Conservation (phyloP, 345 rosid species). For the Punica granatum region DNA sequence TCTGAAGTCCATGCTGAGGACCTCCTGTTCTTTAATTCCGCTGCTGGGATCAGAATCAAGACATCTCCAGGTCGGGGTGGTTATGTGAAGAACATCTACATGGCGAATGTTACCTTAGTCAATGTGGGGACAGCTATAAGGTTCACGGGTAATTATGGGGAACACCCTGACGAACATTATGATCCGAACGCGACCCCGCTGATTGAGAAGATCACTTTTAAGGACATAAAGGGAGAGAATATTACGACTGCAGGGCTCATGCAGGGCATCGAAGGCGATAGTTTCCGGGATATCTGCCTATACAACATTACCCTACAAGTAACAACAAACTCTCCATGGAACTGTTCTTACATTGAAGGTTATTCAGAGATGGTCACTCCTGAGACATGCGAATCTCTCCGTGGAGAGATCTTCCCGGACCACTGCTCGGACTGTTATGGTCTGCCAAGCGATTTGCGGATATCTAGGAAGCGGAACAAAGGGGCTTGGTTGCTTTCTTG, state of each 20-base stretch:
- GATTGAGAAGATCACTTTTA: conserved; percentile 59
- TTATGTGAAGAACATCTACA: conserved; percentile 63
- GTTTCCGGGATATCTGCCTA: conserved; percentile 63
- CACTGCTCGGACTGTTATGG: conserved; percentile 61
- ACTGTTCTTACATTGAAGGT: conserved; percentile 68
- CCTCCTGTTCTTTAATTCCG: conserved; percentile 50
- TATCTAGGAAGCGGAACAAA: conserved; percentile 34
- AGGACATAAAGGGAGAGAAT: conserved; percentile 59
- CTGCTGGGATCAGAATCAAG: conserved; percentile 64
- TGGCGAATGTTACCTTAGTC: conserved; percentile 53
- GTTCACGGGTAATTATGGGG: conserved; percentile 65
- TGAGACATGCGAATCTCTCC: conserved; percentile 54
- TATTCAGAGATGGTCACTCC: conserved; percentile 73
- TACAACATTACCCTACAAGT: conserved; percentile 45
- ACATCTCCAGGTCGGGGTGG: conserved; percentile 94
- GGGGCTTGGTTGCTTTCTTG: conserved; percentile 54
- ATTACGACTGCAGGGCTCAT: conserved; percentile 67
- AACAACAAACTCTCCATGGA: conserved; percentile 58
- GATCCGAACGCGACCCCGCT: conserved; percentile 70
- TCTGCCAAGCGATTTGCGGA: conserved; percentile 32
- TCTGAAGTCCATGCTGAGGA: conserved; percentile 67
- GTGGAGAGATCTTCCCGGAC: conserved; percentile 49
- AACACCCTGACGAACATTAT: conserved; percentile 75
- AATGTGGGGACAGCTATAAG: conserved; percentile 57
- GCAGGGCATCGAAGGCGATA: conserved; percentile 78